phyloP scores from a whole-genome alignment of 2,329 filamentous ascomycete species.

The Ophiostoma ulmi region DNA sequence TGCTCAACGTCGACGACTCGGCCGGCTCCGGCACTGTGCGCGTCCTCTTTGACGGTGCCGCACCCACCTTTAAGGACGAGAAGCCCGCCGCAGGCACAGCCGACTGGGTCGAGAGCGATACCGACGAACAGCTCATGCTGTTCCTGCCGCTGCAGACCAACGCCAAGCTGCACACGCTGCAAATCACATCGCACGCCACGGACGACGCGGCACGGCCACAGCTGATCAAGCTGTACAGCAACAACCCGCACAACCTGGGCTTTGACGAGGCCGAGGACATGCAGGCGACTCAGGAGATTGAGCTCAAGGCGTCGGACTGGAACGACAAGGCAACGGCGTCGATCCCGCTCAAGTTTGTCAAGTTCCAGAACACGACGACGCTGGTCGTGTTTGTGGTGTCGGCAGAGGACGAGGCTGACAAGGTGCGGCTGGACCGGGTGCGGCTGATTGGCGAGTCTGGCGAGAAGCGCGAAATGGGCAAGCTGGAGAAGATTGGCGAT shows the following conservation, averaged over 20 bases:
- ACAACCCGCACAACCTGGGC: conserved; percentile 82
- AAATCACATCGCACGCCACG: conserved; percentile 72
- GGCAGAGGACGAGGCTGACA: conserved; percentile 76
- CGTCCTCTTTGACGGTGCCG: conserved; percentile 54
- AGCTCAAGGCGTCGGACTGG: conserved; percentile 73
- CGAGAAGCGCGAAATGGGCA: conserved; percentile 87
- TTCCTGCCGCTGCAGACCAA: conserved; percentile 84
- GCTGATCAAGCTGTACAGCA: conserved; percentile 79
- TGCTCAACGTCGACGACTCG: conserved; percentile 79
- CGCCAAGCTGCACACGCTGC: conserved; percentile 80
- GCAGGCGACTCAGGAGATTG: conserved; percentile 71
- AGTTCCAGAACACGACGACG: conserved; percentile 90
- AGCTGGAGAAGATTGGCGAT: conserved; percentile 89
- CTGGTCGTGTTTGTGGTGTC: conserved; percentile 84
- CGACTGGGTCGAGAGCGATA: conserved; percentile 95
- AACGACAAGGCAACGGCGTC: conserved; percentile 69
- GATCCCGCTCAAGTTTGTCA: conserved; percentile 78
- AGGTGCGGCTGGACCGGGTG: conserved; percentile 74
- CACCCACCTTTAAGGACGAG: conserved; percentile 39
- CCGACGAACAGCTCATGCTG: conserved; percentile 92
- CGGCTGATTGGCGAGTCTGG: conserved; percentile 82
- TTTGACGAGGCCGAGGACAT: conserved; percentile 93
- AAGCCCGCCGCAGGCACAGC: conserved; percentile 59
- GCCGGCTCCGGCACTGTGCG: conserved; percentile 62
- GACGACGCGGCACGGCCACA: conserved; percentile 74